Percentiles rank a stretch among this genome's conserved stretches.
These are phyloP conservation scores for Aspergillus versicolor DNA, from an alignment of 2,329 filamentous ascomycete species.

Conservation along the genomic window DNA sequence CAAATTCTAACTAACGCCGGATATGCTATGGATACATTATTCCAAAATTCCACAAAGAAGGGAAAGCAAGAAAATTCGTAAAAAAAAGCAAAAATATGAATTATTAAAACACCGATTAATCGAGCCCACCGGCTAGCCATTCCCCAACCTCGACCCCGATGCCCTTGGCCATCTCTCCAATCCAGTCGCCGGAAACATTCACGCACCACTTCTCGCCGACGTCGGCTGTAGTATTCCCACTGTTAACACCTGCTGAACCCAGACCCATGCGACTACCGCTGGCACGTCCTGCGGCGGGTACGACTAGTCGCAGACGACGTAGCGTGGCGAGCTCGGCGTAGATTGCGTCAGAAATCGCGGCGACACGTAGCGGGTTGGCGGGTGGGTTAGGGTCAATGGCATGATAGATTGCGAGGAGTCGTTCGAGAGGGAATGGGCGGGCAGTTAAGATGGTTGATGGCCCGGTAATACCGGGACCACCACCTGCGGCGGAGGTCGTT, in stretches of 20 bases:
- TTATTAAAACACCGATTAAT: constrained; percentile 19
- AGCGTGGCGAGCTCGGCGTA: constrained; percentile 48
- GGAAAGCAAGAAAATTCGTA: background rate
- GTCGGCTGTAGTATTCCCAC: constrained; percentile 38
- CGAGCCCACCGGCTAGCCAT: constrained; percentile 41
- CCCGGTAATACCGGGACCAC: constrained; percentile 33
- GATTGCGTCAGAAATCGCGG: constrained; percentile 43
- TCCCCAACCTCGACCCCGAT: constrained; percentile 49
- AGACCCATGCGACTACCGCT: constrained; percentile 27
- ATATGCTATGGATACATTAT: background rate
- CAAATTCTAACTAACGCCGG: background rate
- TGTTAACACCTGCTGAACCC: constrained; percentile 27
- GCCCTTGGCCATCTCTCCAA: constrained; percentile 44
- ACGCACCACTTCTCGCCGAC: constrained; percentile 49
- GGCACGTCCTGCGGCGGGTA: constrained; percentile 38
- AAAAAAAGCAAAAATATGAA: background rate
- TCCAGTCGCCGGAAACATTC: constrained; percentile 49
- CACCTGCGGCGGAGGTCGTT: constrained; percentile 32
- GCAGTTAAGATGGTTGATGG: constrained; percentile 42
- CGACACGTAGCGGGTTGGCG: constrained; percentile 36
- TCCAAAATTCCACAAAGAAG: background rate
- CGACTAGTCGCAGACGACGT: constrained; percentile 47
- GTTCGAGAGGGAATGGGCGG: constrained; percentile 46
- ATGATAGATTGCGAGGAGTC: constrained; percentile 48
- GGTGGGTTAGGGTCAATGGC: constrained; percentile 48